Evolutionary conservation across 441 rosid genomes (phyloP).

Genomic region (Melastoma candidum): DNA sequence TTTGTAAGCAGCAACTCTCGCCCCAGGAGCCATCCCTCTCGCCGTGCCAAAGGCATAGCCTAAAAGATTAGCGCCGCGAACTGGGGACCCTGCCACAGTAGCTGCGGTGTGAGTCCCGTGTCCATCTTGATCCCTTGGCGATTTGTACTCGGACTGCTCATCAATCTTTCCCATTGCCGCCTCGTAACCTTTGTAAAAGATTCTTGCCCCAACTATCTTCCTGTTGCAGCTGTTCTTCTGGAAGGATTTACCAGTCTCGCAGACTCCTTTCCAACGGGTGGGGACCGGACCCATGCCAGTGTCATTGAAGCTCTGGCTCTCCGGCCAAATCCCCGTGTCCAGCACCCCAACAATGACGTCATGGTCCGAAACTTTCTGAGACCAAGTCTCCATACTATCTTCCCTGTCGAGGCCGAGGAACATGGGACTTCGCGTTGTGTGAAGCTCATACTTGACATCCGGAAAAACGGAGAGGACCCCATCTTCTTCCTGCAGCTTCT

Average conservation of each 20-base stretch:
- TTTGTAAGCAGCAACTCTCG: slow-evolving; percentile 61
- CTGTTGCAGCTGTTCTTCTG: slow-evolving; percentile 39
- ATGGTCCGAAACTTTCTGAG: slow-evolving; percentile 33
- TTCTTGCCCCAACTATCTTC: slow-evolving; percentile 61
- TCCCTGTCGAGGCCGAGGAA: slow-evolving; percentile 48
- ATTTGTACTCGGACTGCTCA: slow-evolving; percentile 39
- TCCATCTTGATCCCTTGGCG: slow-evolving; percentile 60
- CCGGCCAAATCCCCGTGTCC: slow-evolving; percentile 75
- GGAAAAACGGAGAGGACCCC: slow-evolving; percentile 48
- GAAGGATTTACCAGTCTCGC: slow-evolving; percentile 50
- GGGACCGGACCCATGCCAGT: slow-evolving; percentile 48
- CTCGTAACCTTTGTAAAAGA: slow-evolving; percentile 49
- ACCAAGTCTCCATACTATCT: slow-evolving; percentile 33
- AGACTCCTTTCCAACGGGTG: slow-evolving; percentile 49
- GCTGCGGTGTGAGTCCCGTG: slow-evolving; percentile 72
- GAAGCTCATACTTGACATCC: slow-evolving; percentile 48
- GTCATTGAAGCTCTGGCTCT: slow-evolving; percentile 59
- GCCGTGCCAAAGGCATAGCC: slow-evolving; percentile 64
- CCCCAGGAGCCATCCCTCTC: slow-evolving; percentile 58
- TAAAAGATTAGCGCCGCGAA: slow-evolving; percentile 42
- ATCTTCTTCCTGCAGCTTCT: slow-evolving; percentile 38
- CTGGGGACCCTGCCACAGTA: slow-evolving; percentile 60
- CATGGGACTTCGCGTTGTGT: slow-evolving; percentile 60
- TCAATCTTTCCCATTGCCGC: slow-evolving; percentile 66
- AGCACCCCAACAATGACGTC: slow-evolving; percentile 61